Base-by-base conservation (phyloP, 257 asterid genomes). In the Paraleonurus japonicus region DNA sequence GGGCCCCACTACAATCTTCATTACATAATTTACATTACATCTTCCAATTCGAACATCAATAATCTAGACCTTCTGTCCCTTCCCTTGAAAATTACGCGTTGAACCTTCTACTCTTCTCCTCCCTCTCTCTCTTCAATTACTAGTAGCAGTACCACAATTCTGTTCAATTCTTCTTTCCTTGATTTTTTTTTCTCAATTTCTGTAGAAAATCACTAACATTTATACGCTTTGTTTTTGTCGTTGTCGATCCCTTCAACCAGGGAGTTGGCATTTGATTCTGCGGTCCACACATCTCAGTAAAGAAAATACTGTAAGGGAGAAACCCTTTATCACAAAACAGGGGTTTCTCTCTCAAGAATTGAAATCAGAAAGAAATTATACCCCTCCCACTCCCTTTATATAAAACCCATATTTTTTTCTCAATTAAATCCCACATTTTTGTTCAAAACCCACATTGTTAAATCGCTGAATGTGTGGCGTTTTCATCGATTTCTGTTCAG, bases 21-120 rank as follows among this genome's bases (percentile, higher is more conserved):
- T 35, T 35, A 7, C 43, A 6, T 53, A 39, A 58, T 71, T 35
- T 35, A 7, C 43, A 6, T 53, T 51, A 58, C 74, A 48, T 53
- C 50, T 65, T 39, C 37, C 71, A 61, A 41, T 41, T 54, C 64
- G 65, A 68, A 73, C 58, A 73, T 69, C 41, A 61, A 60, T 61
- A 10, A 23, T 64, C 88, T 66, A 2, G 1, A 2, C 50, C 15
- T n/a, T 10, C 50, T 13, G 17, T 41, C 50, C 1, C 50, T 75
- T 77, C 80, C 71, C 90, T 84, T 85, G 70, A 69, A 79, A 74
- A 77, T 70, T 78, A 80, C 83, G 85, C 77, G 76, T 76, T 83
- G 83, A 80, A 85, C 74, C 79, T 77, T 76, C 86, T 45, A 70
- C 70, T 33, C 62, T 12, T 37, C 59, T n/a, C n/a, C n/a, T n/a